Percentiles rank a stretch among this genome's conserved stretches.
Conservation (phyloP, 2,329 filamentous ascomycete genomes). For the Acephala macrosclerotiorum region DNA sequence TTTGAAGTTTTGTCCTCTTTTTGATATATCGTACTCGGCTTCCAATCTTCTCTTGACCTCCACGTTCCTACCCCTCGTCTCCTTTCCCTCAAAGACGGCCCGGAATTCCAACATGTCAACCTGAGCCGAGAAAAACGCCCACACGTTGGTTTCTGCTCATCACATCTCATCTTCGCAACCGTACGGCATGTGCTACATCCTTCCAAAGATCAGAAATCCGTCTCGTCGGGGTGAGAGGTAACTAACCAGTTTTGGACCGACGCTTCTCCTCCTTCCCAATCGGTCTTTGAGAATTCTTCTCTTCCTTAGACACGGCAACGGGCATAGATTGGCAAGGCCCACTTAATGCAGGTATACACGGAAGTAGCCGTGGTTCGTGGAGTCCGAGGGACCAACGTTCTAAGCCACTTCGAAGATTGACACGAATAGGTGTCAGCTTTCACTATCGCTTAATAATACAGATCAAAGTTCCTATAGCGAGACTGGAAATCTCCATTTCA, state of each 20-base stretch:
- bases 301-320: not conserved
- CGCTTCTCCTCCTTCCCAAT: not conserved
- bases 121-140: not conserved
- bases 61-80: not conserved
- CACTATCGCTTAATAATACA: not conserved
- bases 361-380: not conserved
- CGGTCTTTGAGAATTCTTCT: not conserved
- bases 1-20: not conserved
- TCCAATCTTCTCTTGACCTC: not conserved
- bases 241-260: not conserved
- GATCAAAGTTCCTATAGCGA: not conserved
- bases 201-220: not conserved
- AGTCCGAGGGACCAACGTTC: too few relatives aligned
- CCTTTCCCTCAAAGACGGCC: not conserved
- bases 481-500: not conserved
- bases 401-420: not conserved
- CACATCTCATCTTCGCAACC: not conserved
- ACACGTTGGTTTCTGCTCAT: not conserved
- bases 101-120: not conserved
- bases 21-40: not conserved
- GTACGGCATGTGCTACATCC: not conserved
- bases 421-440: not conserved
- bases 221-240: not conserved
- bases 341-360: not conserved
- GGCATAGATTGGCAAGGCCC: not conserved